phyloP scores from a whole-genome alignment of 768 basidiomycete species.

The Leccinum boreale region DNA sequence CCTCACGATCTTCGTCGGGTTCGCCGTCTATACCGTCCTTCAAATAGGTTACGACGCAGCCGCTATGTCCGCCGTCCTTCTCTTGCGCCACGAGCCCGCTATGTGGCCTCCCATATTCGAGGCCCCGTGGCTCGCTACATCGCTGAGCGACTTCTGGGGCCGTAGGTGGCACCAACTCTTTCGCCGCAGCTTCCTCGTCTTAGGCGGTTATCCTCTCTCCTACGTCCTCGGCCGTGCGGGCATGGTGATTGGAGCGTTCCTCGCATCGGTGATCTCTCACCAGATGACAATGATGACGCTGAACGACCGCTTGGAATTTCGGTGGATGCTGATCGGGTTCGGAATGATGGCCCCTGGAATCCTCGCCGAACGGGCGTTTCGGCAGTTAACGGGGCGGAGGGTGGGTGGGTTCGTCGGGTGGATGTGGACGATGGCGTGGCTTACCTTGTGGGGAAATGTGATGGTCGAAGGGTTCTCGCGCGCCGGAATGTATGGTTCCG shows the following conservation, averaged over 20 bases:
- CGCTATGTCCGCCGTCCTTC: constrained; percentile 22
- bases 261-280: constrained; percentile 56
- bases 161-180: constrained; percentile 38
- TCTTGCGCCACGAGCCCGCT: constrained; percentile 28
- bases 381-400: constrained; percentile 20
- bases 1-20: constrained; percentile 41
- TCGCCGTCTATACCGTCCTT: constrained; percentile 45
- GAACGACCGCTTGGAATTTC: constrained; percentile 44
- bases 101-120: constrained; percentile 35
- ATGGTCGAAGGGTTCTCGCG: constrained; percentile 23
- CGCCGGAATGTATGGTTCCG: constrained; percentile 8
- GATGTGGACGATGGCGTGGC: constrained; percentile 35
- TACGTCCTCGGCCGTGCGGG: constrained; percentile 46
- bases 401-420: constrained; percentile 32
- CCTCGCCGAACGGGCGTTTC: constrained; percentile 39
- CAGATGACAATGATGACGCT: constrained; percentile 49
- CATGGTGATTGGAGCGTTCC: constrained; percentile 52
- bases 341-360: constrained; percentile 52
- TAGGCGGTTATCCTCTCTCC: constrained; percentile 30
- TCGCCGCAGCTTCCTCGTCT: constrained; percentile 29
- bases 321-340: constrained; percentile 46
- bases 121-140: constrained; percentile 35
- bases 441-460: constrained; percentile 20
- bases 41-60: constrained; percentile 31
- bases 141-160: constrained; percentile 37